Conservation (phyloP, 2,329 filamentous ascomycete species). For the Aspergillus jensenii region DNA sequence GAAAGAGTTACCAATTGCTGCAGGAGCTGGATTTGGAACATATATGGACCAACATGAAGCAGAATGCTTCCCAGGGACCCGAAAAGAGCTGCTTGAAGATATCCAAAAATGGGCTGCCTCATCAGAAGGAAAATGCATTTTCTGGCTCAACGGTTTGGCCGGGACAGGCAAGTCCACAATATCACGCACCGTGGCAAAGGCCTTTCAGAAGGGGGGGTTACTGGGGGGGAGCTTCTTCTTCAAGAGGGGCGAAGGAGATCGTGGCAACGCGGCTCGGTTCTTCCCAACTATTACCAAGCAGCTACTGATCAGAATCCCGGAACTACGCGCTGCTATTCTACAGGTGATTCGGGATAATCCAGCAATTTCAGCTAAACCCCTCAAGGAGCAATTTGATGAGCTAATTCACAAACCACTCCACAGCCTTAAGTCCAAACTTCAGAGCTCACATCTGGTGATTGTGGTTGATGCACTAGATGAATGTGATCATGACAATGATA, state of each 20-base stretch:
- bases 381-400: conserved; percentile 27
- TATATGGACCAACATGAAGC: background rate
- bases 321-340: conserved; percentile 26
- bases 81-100: background rate
- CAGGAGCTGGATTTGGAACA: background rate
- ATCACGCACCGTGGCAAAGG: background rate
- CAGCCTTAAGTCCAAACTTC: background rate
- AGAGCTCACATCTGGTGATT: background rate
- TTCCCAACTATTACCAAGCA: background rate
- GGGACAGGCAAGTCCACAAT: background rate
- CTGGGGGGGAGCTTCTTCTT: conserved; percentile 43
- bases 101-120: background rate
- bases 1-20: background rate
- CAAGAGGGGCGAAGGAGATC: conserved; percentile 37
- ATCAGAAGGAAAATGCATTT: background rate
- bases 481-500: background rate
- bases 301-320: conserved; percentile 10
- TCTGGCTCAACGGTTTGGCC: background rate
- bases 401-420: conserved; percentile 24
- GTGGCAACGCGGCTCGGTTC: background rate
- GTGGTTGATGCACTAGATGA: conserved; percentile 1
- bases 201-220: background rate
- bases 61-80: background rate
- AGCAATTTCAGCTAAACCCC: conserved; percentile 20
- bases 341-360: conserved; percentile 24